Base-by-base conservation (phyloP, 164 flowering plant species). In the Liriodendron chinense region DNA sequence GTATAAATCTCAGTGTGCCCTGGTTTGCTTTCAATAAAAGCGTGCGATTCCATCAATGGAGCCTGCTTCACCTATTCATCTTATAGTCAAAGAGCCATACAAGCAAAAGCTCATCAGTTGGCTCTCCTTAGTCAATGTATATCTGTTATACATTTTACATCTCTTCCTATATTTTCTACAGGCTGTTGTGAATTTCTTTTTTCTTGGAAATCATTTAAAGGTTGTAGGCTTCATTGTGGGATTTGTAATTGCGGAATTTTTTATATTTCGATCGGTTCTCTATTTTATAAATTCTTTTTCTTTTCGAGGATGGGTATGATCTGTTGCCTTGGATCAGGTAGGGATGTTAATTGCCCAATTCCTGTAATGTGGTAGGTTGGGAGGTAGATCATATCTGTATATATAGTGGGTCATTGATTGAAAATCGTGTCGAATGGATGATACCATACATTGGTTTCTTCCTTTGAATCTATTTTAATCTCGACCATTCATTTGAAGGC, bases 1-100 rank as follows among this genome's bases (percentile, higher is more conserved):
- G 49, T 24, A 62, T 69, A 76, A 82, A 83, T 86, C 86, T 47
- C 87, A 84, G 87, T 69, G 73, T 80, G 85, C 83, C 79, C 72
- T 75, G 83, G 88, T 83, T 53, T 78, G 83, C 67, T 18, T 78
- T 70, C 75, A 84, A 79, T 81, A 85, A 84, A 76, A 61, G 70
- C 68, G 24, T 26, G 72, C 74, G 47, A 66, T 53, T 10, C 68
- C 62, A 75, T 65, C 71, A 28, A 25, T 12, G 47, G 22, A 47
- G 24, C 53, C 50, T 20, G n/a, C 69, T 48, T 57, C 74, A 59
- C 49, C 49, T 63, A 25, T 63, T 73, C 62, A 47, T 13, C 59
- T 18, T 56, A 53, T 2, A 62, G 34, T 61, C 57, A 47, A 47
- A 43, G 65, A 14, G 28, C 34, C 25, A 62, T 23, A 62, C 28